These are phyloP conservation scores for Maudiozyma humilis DNA, from an alignment of 1,139 yeast species.

Conservation along the genomic window DNA sequence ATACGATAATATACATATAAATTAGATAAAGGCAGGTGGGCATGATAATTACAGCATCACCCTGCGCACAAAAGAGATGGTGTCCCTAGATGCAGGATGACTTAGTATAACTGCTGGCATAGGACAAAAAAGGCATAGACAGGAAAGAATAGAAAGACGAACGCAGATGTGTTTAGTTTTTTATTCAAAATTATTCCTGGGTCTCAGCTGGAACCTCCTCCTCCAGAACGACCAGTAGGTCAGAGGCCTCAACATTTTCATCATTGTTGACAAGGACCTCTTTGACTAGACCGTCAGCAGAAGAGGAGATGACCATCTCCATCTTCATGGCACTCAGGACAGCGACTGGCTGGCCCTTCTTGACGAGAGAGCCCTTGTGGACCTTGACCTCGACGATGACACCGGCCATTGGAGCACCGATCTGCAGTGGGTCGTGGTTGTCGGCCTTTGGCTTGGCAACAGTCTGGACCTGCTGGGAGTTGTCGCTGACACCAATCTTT, in stretches of 20 bases:
- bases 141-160: no score
- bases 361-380: slow-evolving; percentile 77
- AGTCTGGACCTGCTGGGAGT: slow-evolving; percentile 74
- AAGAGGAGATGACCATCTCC: slow-evolving; percentile 98
- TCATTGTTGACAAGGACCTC: slow-evolving; percentile 76
- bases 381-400: slow-evolving; percentile 92
- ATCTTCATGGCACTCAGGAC: slow-evolving; percentile 98
- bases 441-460: slow-evolving; percentile 88
- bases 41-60: not conserved
- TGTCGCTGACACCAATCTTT: slow-evolving; percentile 86
- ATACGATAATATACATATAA: not conserved
- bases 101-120: no score
- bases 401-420: slow-evolving; percentile 99
- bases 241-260: slow-evolving; percentile 91
- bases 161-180: no score
- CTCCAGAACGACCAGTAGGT: slow-evolving; percentile 43
- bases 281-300: slow-evolving; percentile 74
- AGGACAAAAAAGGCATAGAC: no score
- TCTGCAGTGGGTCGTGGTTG: slow-evolving; percentile 75
- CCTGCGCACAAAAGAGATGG: no score
- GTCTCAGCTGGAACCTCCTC: slow-evolving; percentile 7
- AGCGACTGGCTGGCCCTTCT: slow-evolving; percentile 94
- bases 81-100: no score
- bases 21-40: not conserved
- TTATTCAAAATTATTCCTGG: not conserved